A percentile compares a stretch with the other conserved stretches of the same genome.
These are phyloP conservation scores for Lipomyces yamadae DNA, from an alignment of 805 yeast species.

Conservation along the genomic window DNA sequence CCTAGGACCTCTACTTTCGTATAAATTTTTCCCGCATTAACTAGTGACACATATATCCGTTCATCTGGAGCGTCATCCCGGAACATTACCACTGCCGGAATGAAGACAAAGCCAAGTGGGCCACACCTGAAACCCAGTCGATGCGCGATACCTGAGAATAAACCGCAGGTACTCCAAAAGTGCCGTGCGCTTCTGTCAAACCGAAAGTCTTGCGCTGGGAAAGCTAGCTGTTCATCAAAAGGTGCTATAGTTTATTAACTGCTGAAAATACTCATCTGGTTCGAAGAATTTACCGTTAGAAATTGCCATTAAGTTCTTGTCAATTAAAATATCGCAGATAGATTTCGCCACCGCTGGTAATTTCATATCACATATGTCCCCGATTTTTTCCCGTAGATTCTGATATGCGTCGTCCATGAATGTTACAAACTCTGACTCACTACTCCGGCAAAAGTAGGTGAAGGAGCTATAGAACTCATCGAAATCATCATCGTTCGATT, in stretches of 20 bases:
- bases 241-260: background rate
- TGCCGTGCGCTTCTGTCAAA: slow-evolving; percentile 16
- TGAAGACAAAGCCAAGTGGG: slow-evolving; percentile 4
- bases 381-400: background rate
- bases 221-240: background rate
- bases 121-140: slow-evolving; percentile 20
- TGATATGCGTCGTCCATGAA: slow-evolving; percentile 24
- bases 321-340: slow-evolving; percentile 4
- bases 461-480: slow-evolving; percentile 21
- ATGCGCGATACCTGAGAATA: slow-evolving; percentile 27
- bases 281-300: background rate
- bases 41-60: slow-evolving; percentile 5
- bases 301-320: background rate
- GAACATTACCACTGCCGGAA: slow-evolving; percentile 9
- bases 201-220: slow-evolving; percentile 8
- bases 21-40: background rate
- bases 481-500: background rate
- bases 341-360: slow-evolving; percentile 1
- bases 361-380: background rate
- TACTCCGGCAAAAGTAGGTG: slow-evolving; percentile 14
- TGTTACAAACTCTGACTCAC: slow-evolving; percentile 1
- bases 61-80: background rate
- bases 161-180: slow-evolving; percentile 22
- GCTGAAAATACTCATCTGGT: background rate
- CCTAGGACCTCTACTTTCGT: background rate